These are phyloP conservation scores for Agrostemma githago DNA, from an alignment of 148 eudicot genomes.

Conservation along the genomic window DNA sequence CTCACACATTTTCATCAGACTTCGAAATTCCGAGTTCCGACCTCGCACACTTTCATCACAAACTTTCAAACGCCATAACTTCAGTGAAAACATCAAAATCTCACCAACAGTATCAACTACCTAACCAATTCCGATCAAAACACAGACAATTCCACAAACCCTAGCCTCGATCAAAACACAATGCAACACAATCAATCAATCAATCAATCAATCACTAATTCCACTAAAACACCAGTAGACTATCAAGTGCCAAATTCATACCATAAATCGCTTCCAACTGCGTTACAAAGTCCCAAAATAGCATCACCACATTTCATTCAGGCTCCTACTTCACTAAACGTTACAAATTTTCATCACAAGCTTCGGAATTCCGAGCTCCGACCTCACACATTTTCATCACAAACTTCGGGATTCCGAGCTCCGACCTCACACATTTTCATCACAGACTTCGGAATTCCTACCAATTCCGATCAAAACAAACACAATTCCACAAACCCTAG, in stretches of 20 bases:
- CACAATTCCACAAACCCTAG: not conserved
- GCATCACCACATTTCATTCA: not conserved
- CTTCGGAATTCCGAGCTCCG: not conserved
- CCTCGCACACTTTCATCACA: not conserved
- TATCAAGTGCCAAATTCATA: too few species aligned
- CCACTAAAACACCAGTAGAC: not conserved
- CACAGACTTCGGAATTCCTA: not conserved
- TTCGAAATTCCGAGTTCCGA: not conserved
- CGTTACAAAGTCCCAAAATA: too few species aligned
- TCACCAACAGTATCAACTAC: not conserved
- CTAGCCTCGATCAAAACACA: not conserved
- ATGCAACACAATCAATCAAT: too few species aligned
- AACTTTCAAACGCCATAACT: not conserved
- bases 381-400: not conserved
- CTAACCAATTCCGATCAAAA: not conserved
- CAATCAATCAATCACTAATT: not conserved
- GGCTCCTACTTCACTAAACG: not conserved
- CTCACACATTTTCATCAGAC: too few species aligned
- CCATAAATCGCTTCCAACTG: too few species aligned
- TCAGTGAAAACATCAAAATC: not conserved
- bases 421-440: not conserved
- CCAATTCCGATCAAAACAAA: too few species aligned
- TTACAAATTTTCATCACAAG: too few species aligned
- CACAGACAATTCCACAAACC: not conserved
- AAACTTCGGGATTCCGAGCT: not conserved